Evolutionary conservation across 805 yeast species (phyloP), one percentile per base, ranked within the genome.

Genomic region (Candida corydali): DNA sequence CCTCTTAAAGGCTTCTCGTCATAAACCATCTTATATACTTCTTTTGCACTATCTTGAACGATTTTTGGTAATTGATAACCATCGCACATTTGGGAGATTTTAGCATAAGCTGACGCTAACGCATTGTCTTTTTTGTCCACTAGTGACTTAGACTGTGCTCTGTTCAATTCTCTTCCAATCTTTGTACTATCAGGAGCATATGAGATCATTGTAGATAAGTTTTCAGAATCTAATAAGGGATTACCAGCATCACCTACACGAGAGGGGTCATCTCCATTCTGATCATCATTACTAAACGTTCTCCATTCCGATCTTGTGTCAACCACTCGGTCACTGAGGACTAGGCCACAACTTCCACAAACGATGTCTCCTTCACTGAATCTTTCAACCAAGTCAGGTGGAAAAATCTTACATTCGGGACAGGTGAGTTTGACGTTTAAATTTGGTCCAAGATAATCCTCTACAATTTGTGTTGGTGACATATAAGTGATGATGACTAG

Each of bases 211-310:
- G 98, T 91, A 11, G 94, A 86, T 38, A 91, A 78, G 59, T 89
- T 94, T 50, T 85, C 91, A 15, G 94, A 84, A 54, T 89, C 97
- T 48, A 93, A 71, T 37, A 89, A 67, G 8, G 97, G 96, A 56
- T 89, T 89, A 12, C 88, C 81, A 4, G 97, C 97, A 56, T 89
- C 97, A 61, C 98, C 98, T 45, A 91, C 98, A 85, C 98, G 98
- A 47, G 93, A 82, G 4, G 98, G 98, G 59, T 91, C 98, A 60
- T 88, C 97, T 51, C 95, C 95, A 50, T 91, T 93, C 59, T 91
- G 98, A 60, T 91, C 98, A 59, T 91, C 98, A 56, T 93, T 93
- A 41, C 94, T 82, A 59, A 91, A 91, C 2, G 98, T 93, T 69
- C 98, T 85, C 98, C 98, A 91, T 69, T 91, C 98, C 1, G 96